Evolutionary conservation across 768 basidiomycete species (phyloP).

Genomic region (Favolaschia claudopus): DNA sequence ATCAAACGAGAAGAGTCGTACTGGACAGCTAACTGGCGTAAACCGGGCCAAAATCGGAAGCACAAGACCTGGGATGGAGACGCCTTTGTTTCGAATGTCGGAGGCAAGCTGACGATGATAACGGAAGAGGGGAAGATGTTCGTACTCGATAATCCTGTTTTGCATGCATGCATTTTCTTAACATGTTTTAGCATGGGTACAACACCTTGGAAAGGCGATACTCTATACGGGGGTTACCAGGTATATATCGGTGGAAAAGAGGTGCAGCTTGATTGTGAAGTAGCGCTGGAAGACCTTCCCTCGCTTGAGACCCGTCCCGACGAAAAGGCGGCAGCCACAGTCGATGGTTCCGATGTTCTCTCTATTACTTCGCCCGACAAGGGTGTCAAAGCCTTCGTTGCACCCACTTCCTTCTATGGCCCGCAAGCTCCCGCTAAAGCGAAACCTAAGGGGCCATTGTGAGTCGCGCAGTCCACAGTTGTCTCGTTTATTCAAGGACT

Average conservation of each 20-base stretch:
- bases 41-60: constrained; percentile 71
- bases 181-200: constrained; percentile 60
- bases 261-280: constrained; percentile 63
- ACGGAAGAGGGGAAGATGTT: constrained; percentile 79
- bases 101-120: constrained; percentile 64
- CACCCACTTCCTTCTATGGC: constrained; percentile 72
- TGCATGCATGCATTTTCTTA: not conserved
- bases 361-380: constrained; percentile 23
- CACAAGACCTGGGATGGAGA: constrained; percentile 91
- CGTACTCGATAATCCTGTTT: constrained; percentile 27
- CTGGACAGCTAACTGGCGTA: constrained; percentile 84
- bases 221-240: constrained; percentile 53
- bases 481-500: not conserved
- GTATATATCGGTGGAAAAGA: constrained; percentile 65
- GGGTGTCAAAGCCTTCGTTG: constrained; percentile 44
- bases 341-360: constrained; percentile 5
- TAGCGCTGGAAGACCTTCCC: constrained; percentile 62
- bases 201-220: constrained; percentile 65
- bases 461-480: constrained; percentile 33
- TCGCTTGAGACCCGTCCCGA: constrained; percentile 39
- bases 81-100: constrained; percentile 62
- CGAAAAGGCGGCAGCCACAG: constrained; percentile 30
- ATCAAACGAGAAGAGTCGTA: constrained; percentile 42
- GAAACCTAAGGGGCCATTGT: constrained; percentile 58
- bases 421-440: constrained; percentile 37